These are phyloP conservation scores for Boletus rubroflammeus DNA, from an alignment of 768 basidiomycete species.

Conservation along the genomic window DNA sequence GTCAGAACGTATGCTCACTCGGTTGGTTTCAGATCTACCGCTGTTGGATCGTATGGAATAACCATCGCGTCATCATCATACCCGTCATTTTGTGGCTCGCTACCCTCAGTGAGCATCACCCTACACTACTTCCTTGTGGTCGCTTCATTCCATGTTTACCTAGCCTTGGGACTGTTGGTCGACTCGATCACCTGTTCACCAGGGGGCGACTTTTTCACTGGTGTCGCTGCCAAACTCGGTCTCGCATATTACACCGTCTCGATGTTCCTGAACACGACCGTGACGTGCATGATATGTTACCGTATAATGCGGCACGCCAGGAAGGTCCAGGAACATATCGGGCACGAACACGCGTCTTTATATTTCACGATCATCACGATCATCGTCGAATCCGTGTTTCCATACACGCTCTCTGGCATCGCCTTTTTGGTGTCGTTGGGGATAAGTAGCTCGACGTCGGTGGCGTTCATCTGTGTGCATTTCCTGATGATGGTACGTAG, in stretches of 20 bases:
- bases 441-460: conserved; percentile 9
- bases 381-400: conserved; percentile 24
- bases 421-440: conserved; percentile 23
- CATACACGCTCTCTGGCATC: conserved; percentile 23
- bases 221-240: conserved; percentile 6
- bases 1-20: neutral
- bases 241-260: conserved; percentile 18
- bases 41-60: conserved; percentile 35
- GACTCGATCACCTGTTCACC: conserved; percentile 13
- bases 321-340: conserved; percentile 8
- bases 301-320: conserved; percentile 11
- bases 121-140: neutral
- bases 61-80: conserved; percentile 2
- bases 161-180: conserved; percentile 19
- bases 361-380: conserved; percentile 15
- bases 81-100: conserved; percentile 23
- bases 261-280: conserved; percentile 11
- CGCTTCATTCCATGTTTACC: neutral
- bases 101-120: conserved; percentile 16
- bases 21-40: conserved; percentile 36
- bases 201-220: conserved; percentile 15
- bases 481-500: conserved; percentile 20
- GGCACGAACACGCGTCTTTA: conserved; percentile 10
- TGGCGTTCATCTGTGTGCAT: conserved; percentile 12
- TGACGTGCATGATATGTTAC: conserved; percentile 26